Base-by-base conservation (phyloP, 805 yeast species). In the Pichia eremophila region DNA sequence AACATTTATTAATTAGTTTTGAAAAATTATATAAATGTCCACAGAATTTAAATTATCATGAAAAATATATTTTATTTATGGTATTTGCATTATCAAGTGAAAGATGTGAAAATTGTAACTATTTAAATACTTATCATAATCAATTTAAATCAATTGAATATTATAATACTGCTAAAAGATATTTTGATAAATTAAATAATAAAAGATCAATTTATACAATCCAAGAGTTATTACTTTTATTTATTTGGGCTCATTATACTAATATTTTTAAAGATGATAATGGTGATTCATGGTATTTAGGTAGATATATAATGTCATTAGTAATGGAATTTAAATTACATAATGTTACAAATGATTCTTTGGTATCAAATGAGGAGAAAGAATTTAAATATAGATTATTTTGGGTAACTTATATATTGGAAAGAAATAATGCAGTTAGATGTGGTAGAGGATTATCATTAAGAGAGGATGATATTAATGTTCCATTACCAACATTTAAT, bases 321-420 rank as follows among this genome's bases (percentile, higher is more conserved):
- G 60, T 60, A 8, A 56, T 58, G 58, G 62, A 58, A 39, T 46
- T 57, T 29, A 56, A 60, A 15, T 52, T 58, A 8, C 59, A 57
- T 45, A 35, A 57, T 22, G 51, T 37, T 44, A 53, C 50, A 31
- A 55, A 58, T 11, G 48, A 49, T 18, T 51, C 59, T 56, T 50
- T 51, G 36, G 52, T 56, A 46, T 57, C 59, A 4, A 52, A 48
- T 38, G 15, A 35, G 8, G 47, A 52, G 22, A 50, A 50, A 27
- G 62, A 58, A 46, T 47, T 51, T 10, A 51, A 59, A 19, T 53
- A 52, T 50, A 49, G 60, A 40, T 43, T 58, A 25, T 58, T 58
- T 40, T 58, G 62, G 62, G 43, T 53, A 17, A 51, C 58, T 5
- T 57, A 56, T 39, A 46, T 57, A 7, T 48, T 54, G 8, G 62